A percentile compares a stretch with the other conserved stretches of the same genome.
Evolutionary conservation across 1,284 basidiomycete species (phyloP).

Genomic region (Albatrellus sp.): DNA sequence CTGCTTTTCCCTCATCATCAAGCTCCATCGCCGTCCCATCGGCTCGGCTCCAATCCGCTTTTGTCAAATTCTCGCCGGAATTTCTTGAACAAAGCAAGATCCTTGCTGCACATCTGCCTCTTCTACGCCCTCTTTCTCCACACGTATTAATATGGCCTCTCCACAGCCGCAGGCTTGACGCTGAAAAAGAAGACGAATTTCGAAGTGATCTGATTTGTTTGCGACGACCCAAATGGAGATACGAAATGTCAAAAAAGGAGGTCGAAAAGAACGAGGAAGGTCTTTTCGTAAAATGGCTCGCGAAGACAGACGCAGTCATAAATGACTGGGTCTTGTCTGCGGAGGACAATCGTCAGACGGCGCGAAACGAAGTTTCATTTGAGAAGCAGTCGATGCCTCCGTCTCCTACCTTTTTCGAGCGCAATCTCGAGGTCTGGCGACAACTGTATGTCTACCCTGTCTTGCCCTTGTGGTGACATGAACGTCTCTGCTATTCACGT

Average conservation of each 20-base stretch:
- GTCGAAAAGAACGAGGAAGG: constrained; percentile 82
- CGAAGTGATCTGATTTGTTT: constrained; percentile 33
- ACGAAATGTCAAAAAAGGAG: constrained; percentile 53
- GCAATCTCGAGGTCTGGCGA: constrained; percentile 86
- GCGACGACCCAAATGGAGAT: constrained; percentile 49
- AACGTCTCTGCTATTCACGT: constrained; percentile 14
- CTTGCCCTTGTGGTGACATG: constrained; percentile 11
- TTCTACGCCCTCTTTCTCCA: constrained; percentile 48
- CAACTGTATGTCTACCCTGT: constrained; percentile 52
- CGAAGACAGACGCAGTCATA: constrained; percentile 22
- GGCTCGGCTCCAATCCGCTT: constrained; percentile 57
- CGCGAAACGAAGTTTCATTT: neutral
- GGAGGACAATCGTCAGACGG: constrained; percentile 2
- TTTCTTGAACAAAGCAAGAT: constrained; percentile 55
- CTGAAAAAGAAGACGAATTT: constrained; percentile 30
- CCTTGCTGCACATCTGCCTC: constrained; percentile 41
- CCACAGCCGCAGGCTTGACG: constrained; percentile 2
- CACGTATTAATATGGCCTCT: constrained; percentile 24
- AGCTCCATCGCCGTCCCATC: constrained; percentile 23
- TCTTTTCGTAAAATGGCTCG: constrained; percentile 77
- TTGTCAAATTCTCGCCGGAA: constrained; percentile 48
- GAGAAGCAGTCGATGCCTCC: constrained; percentile 28
- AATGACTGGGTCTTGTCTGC: constrained; percentile 1
- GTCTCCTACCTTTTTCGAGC: constrained; percentile 73
- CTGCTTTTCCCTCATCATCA: constrained; percentile 17